Base-by-base conservation (phyloP, 345 rosid species). In the Aquilaria malaccensis region DNA sequence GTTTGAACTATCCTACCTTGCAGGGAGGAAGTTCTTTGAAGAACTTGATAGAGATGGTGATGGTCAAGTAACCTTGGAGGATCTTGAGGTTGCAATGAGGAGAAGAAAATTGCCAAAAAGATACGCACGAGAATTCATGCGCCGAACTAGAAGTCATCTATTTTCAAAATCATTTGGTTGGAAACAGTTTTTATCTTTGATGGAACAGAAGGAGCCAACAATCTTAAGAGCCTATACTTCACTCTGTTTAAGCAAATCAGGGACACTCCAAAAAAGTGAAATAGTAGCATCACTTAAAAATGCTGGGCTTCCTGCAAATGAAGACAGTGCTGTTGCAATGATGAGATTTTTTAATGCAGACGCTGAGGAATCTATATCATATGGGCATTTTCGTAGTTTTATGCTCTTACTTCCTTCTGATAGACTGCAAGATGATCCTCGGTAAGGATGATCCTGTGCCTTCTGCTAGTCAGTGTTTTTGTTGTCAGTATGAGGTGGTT, bases 141-240 rank as follows among this genome's bases (percentile, higher is more conserved):
- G 66, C 15, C 91, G 95, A 54, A 72, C 96, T 11, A 88, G 91
- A 72, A 86, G 93, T 64, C 95, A 94, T 72, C 76, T 90, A 49
- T 90, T 94, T 78, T 84, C 96, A 33, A 94, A 88, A 75, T 94
- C 99, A 31, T 94, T 94, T 67, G 86, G 95, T 47, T 94, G 97
- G 99, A 94, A 86, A 79, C 99, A 88, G 67, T 94, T 94, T 81
- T 77, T 90, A 66, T 90, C 97, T 32, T 75, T 94, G 80, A 94
- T 94, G 99, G 99, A 94, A 74, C 99, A 90, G 82, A 88, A 83
- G 67, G 99, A 94, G 74, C 91, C 96, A 30, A 94, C 96, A 47
- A 90, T 94, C 72, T 96, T 94, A 71, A 95, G 96, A 66, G 99
- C 99, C 29, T 94, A 90, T 63, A 94, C 99, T 59, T 86, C 97